Base-by-base conservation (phyloP, 495 filamentous ascomycete species). In the Patellaria atrata region DNA sequence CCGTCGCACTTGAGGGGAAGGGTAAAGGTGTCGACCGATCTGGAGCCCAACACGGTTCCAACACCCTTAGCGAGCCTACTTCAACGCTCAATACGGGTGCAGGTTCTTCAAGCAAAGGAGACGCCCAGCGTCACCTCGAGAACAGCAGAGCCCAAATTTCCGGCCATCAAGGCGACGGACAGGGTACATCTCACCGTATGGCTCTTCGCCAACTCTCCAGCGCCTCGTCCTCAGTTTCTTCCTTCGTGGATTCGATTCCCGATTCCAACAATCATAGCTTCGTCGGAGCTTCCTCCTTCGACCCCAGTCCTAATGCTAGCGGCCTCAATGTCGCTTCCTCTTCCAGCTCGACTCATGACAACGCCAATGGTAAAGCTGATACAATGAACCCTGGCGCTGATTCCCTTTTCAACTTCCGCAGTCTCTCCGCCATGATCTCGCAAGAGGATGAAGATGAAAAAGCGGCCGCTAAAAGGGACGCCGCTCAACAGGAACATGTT, bases 391-490 rank as follows among this genome's bases (percentile, higher is more conserved):
- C 59, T 24, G 67, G 70, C 29, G 55, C 62, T 0, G 86, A 94
- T 46, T 72, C 81, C 2, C 73, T 92, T 72, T 86, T 92, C 60
- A 93, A 91, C 54, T 94, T 94, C 47, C 64, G 80, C 35, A 93
- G 83, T 44, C 61, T 94, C 17, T 81, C 81, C 3, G 81, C 78
- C 39, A 78, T 93, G 48, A 84, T 94, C 35, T 81, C 76, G 3
- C 61, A 72, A 21, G 75, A 79, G 34, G n/a, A n/a, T n/a, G 71
- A 76, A n/a, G 64, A 63, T 33, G 40, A 51, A 1, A 48, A 56
- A 14, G 47, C 48, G 15, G 44, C 44, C n/a, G 33, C 18, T 9
- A 35, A 42, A 19, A 46, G 29, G 16, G 38, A 15, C 14, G 14
- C 10, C 14, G 6, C 30, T 5, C 22, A 54, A 41, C n/a, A n/a